Conservation (phyloP, 179 eudicot genomes). For the Amaranthus tricolor region DNA sequence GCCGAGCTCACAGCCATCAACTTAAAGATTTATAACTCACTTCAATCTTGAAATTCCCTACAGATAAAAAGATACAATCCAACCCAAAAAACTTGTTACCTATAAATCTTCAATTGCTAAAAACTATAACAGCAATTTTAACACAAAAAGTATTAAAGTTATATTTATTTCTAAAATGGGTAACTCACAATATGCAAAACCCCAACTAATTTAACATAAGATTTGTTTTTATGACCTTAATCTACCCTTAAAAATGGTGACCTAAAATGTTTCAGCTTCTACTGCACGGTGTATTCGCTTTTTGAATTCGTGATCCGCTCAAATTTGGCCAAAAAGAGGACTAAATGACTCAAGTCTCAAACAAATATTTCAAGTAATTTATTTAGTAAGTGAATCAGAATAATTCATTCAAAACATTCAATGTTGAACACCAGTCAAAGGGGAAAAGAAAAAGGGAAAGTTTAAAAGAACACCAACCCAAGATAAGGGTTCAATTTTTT, state of each 20-base stretch:
- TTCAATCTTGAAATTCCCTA: slow-evolving; percentile 32
- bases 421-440: slow-evolving; percentile 14
- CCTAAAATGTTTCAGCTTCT: too few relatives aligned
- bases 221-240: too few relatives aligned
- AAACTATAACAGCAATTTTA: too few relatives aligned
- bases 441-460: slow-evolving; percentile 5
- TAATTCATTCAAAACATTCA: slow-evolving; percentile 1
- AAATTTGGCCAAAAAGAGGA: background rate
- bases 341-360: background rate
- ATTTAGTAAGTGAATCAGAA: background rate
- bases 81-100: background rate
- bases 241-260: too few relatives aligned
- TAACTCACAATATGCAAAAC: too few relatives aligned
- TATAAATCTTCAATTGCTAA: too few relatives aligned
- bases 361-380: background rate
- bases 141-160: too few relatives aligned
- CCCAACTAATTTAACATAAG: too few relatives aligned
- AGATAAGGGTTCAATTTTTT: slow-evolving; percentile 13
- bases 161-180: too few relatives aligned
- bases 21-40: slow-evolving; percentile 18
- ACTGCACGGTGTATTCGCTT: background rate
- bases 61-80: background rate
- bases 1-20: slow-evolving; percentile 77
- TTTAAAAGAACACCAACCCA: slow-evolving; percentile 11
- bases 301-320: too few relatives aligned